Percentiles rank a stretch among this genome's conserved stretches.
Conservation (phyloP, 306 rosid genomes). For the Glycyrrhiza uralensis region DNA sequence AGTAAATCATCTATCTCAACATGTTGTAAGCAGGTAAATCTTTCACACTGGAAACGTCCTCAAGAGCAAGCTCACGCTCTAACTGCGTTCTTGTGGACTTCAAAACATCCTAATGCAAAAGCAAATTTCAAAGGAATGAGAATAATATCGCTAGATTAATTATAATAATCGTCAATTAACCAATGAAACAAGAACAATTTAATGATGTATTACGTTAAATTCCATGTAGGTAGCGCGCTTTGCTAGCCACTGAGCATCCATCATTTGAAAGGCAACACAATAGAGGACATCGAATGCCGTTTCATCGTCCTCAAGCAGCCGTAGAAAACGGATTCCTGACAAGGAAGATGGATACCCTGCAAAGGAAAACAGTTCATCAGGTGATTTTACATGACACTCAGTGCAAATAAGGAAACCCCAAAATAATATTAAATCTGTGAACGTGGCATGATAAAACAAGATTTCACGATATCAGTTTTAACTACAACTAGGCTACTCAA, state of each 20-base stretch:
- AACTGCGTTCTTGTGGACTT: slow-evolving; percentile 79
- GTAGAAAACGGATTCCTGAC: slow-evolving; percentile 63
- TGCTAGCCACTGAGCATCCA: slow-evolving; percentile 98
- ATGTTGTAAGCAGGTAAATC: slow-evolving; percentile 86
- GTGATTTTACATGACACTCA: background rate
- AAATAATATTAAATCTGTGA: background rate
- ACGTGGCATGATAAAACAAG: background rate
- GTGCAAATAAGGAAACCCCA: background rate
- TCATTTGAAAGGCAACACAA: slow-evolving; percentile 81
- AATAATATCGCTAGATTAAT: background rate
- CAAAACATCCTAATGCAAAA: slow-evolving; percentile 63
- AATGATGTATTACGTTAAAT: slow-evolving; percentile 59
- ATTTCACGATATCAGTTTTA: background rate
- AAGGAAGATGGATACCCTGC: slow-evolving; percentile 63
- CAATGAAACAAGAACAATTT: background rate
- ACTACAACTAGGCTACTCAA: background rate
- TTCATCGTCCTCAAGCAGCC: slow-evolving; percentile 70
- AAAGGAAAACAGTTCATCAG: slow-evolving; percentile 18
- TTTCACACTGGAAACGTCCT: slow-evolving; percentile 62
- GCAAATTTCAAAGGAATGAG: background rate
- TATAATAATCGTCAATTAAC: background rate
- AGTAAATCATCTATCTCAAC: slow-evolving; percentile 55
- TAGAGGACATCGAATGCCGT: slow-evolving; percentile 83
- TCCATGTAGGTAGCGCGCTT: slow-evolving; percentile 93
- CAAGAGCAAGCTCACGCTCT: slow-evolving; percentile 94